These are phyloP conservation scores for Zygoascus tannicola DNA, from an alignment of 805 yeast species.

Conservation along the genomic window DNA sequence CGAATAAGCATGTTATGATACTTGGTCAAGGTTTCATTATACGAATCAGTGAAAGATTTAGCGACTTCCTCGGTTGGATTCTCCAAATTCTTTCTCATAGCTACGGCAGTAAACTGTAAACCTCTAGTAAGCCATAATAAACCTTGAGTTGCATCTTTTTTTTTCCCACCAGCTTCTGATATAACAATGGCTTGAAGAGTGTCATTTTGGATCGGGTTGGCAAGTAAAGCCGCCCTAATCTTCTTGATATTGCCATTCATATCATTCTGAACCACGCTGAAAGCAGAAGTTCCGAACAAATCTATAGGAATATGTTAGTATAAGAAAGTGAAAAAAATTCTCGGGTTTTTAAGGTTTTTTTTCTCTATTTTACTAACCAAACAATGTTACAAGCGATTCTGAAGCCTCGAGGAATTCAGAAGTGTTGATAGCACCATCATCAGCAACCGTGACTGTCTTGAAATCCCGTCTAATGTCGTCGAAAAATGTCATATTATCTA, in stretches of 20 bases:
- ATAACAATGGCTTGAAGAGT: slow-evolving; percentile 73
- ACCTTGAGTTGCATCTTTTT: slow-evolving; percentile 82
- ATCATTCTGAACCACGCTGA: slow-evolving; percentile 75
- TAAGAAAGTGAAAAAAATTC: too few species aligned
- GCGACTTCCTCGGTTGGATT: slow-evolving; percentile 56
- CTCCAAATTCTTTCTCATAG: slow-evolving; percentile 70
- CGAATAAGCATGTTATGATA: slow-evolving; percentile 74
- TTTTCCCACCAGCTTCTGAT: slow-evolving; percentile 56
- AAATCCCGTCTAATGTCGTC: slow-evolving; percentile 69
- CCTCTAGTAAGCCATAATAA: slow-evolving; percentile 77
- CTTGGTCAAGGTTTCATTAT: slow-evolving; percentile 67
- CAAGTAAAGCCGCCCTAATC: slow-evolving; percentile 54
- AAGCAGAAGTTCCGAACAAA: slow-evolving; percentile 76
- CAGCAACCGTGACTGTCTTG: slow-evolving; percentile 57
- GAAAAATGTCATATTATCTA: slow-evolving; percentile 67
- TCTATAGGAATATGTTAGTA: slow-evolving; percentile 33
- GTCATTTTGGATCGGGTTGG: slow-evolving; percentile 52
- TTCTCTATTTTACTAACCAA: slow-evolving; percentile 48
- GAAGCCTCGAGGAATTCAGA: slow-evolving; percentile 73
- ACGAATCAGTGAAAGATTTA: slow-evolving; percentile 76
- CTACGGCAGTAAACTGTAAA: slow-evolving; percentile 80
- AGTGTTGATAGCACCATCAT: slow-evolving; percentile 58
- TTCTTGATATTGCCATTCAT: slow-evolving; percentile 79
- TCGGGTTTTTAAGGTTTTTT: too few species aligned
- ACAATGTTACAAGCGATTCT: slow-evolving; percentile 71